Evolutionary conservation across 148 eudicot genomes (phyloP).

Genomic region (Spergularia marina): DNA sequence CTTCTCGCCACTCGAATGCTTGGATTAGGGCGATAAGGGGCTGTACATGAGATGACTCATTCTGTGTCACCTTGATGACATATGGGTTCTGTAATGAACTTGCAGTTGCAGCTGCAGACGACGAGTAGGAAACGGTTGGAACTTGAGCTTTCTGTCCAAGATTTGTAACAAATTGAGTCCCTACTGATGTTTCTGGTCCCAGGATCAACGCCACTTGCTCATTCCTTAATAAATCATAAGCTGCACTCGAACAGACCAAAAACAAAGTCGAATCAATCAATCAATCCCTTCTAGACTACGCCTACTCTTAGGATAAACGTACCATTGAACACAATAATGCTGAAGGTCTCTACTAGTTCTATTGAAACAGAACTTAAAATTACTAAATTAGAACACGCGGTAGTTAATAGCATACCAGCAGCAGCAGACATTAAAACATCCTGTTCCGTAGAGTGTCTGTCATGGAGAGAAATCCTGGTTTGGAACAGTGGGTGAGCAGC

Average conservation of each 20-base stretch:
- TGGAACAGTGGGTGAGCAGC: no score
- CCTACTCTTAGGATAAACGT: no score
- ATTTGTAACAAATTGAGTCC: constrained; percentile 55
- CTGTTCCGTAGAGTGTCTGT: no score
- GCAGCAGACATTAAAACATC: no score
- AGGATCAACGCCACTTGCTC: constrained; percentile 52
- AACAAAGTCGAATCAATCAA: no score
- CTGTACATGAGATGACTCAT: constrained; percentile 43
- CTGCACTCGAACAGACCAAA: constrained; percentile 24
- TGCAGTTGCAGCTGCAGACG: constrained; percentile 25
- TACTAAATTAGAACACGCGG: no score
- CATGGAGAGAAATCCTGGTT: no score
- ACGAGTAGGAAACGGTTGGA: constrained; percentile 51
- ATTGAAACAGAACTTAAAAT: no score
- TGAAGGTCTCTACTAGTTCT: no score
- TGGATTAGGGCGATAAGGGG: constrained; percentile 53
- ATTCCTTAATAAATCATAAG: constrained; percentile 46
- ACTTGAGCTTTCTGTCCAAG: constrained; percentile 46
- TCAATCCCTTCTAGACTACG: no score
- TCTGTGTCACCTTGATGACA: constrained; percentile 50
- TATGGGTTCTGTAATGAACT: constrained; percentile 54
- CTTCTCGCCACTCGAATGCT: constrained; percentile 58
- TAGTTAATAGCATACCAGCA: no score
- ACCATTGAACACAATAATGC: no score
- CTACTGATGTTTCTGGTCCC: constrained; percentile 52